Evolutionary conservation across 2,329 filamentous ascomycete genomes (phyloP).

Genomic region (Paradendryphiella salina): DNA sequence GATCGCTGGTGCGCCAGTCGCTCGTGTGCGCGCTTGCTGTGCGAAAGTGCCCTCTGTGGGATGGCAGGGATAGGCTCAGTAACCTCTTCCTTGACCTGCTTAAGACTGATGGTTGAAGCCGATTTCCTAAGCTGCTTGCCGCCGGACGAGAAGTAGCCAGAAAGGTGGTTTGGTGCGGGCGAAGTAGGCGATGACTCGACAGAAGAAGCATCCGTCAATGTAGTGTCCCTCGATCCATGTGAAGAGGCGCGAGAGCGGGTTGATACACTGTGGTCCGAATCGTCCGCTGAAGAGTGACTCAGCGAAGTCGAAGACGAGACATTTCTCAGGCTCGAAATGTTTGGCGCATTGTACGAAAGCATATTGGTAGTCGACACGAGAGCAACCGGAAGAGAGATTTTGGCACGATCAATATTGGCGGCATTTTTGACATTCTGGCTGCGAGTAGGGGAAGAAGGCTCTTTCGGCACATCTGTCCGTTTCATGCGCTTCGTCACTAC

Average conservation of each 20-base stretch:
- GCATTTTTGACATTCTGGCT: constrained; percentile 53
- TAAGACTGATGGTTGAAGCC: constrained; percentile 44
- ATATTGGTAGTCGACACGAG: constrained; percentile 94
- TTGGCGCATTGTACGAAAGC: constrained; percentile 90
- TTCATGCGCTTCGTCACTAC: constrained; percentile 72
- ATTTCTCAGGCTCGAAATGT: constrained; percentile 60
- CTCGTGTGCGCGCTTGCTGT: constrained; percentile 86
- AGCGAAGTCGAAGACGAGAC: constrained; percentile 56
- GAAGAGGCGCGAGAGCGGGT: constrained; percentile 52
- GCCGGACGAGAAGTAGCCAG: constrained; percentile 61
- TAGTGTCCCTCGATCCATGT: constrained; percentile 61
- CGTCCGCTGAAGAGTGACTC: constrained; percentile 65
- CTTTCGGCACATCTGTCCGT: constrained; percentile 50
- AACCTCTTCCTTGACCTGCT: constrained; percentile 31
- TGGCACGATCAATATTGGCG: constrained; percentile 60
- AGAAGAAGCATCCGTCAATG: constrained; percentile 66
- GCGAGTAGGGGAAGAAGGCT: constrained; percentile 41
- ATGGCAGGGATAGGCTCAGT: constrained; percentile 63
- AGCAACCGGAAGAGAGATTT: constrained; percentile 86
- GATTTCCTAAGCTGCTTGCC: constrained; percentile 50
- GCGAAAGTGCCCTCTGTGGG: constrained; percentile 77
- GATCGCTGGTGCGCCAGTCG: constrained; percentile 71
- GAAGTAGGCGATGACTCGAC: constrained; percentile 54
- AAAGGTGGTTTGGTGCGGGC: constrained; percentile 59
- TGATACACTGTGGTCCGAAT: constrained; percentile 66